phyloP scores from a whole-genome alignment of 1,284 basidiomycete genomes.

The Heimioporus retisporus region DNA sequence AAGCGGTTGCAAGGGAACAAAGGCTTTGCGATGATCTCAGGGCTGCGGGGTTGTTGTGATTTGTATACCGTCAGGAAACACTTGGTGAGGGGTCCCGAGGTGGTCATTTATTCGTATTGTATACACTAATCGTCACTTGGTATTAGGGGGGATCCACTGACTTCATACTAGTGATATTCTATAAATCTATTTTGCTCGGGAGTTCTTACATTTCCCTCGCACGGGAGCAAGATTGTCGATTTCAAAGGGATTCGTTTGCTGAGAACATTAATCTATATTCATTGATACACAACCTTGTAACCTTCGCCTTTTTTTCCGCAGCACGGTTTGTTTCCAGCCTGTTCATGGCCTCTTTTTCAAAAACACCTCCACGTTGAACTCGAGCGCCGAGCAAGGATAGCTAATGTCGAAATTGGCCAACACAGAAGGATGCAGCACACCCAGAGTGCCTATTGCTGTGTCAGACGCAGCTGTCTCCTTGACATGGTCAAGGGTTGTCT shows the following conservation, averaged over 20 bases:
- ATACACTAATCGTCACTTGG: conserved; percentile 29
- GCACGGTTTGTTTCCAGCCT: conserved; percentile 21
- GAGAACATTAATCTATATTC: conserved; percentile 8
- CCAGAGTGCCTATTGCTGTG: conserved; percentile 84
- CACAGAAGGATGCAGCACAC: conserved; percentile 93
- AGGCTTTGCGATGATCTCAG: conserved; percentile 69
- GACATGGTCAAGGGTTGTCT: conserved; percentile 26
- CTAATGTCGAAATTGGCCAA: conserved; percentile 93
- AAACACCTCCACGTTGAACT: conserved; percentile 95
- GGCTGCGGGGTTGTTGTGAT: conserved; percentile 70
- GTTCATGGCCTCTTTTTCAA: conserved; percentile 70
- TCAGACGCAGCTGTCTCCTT: conserved; percentile 54
- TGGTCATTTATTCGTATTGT: conserved; percentile 18
- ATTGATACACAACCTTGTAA: conserved; percentile 11
- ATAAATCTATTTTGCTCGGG: conserved; percentile 19
- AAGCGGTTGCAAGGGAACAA: conserved; percentile 50
- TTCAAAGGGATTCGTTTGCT: not conserved
- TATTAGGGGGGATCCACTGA: conserved; percentile 14
- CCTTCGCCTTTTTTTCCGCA: not conserved
- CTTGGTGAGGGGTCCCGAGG: conserved; percentile 5
- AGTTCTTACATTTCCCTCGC: not conserved
- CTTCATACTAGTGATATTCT: conserved; percentile 19
- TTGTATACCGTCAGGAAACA: conserved; percentile 13
- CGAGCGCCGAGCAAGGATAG: conserved; percentile 96
- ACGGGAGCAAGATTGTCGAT: not conserved